A percentile compares a stretch with the other conserved stretches of the same genome.
These are phyloP conservation scores for Hemerocallis citrina DNA, from an alignment of 106 monocot species.

Conservation along the genomic window DNA sequence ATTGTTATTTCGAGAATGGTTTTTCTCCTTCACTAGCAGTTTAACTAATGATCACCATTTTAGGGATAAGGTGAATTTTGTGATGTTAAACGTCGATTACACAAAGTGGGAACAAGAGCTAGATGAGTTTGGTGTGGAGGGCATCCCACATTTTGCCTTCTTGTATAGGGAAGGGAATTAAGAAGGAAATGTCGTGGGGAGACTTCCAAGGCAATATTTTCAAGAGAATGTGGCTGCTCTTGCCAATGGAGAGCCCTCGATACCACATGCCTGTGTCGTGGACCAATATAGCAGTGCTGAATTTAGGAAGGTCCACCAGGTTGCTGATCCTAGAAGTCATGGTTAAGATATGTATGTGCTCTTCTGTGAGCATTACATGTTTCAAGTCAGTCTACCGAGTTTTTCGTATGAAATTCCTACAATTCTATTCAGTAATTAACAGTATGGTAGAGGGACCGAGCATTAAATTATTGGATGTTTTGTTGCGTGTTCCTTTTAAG, in stretches of 20 bases:
- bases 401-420: too few relatives aligned
- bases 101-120: slow-evolving; percentile 99
- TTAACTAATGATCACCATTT: not conserved
- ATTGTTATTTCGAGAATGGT: not conserved
- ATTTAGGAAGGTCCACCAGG: slow-evolving; percentile 60
- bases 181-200: slow-evolving; percentile 83
- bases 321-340: slow-evolving; percentile 88
- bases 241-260: slow-evolving; percentile 58
- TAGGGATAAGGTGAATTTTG: slow-evolving; percentile 87
- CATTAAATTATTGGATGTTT: too few relatives aligned
- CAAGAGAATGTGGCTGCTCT: slow-evolving; percentile 83
- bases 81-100: slow-evolving; percentile 94
- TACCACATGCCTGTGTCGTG: slow-evolving; percentile 75
- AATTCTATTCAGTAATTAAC: too few relatives aligned
- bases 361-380: not conserved
- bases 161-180: slow-evolving; percentile 84
- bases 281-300: slow-evolving; percentile 76
- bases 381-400: too few relatives aligned
- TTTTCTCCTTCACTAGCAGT: not conserved
- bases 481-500: too few relatives aligned
- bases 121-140: slow-evolving; percentile 97
- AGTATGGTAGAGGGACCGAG: too few relatives aligned
- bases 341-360: slow-evolving; percentile 31
- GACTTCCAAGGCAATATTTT: slow-evolving; percentile 71
- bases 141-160: slow-evolving; percentile 96